Base-by-base conservation (phyloP, 1,139 yeast species). In the Geotrichum citri-aurantii region DNA sequence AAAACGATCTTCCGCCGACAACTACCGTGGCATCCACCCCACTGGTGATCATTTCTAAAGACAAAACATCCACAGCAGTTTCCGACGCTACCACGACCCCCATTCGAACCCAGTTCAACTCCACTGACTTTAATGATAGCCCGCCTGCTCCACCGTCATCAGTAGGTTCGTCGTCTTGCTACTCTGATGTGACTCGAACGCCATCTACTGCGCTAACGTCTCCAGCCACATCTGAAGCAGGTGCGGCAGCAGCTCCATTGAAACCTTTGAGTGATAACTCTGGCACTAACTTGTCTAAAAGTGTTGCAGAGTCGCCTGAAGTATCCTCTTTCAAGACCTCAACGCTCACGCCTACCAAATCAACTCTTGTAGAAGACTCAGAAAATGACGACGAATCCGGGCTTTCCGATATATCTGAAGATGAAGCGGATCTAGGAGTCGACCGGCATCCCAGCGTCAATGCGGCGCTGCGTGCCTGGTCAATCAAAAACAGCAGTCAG, bases 361-460 rank as follows among this genome's bases (percentile, higher is more conserved):
- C 58, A 2, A 52, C 54, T 2, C 48, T 55, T 14, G 52, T 52
- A 3, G 72, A 68, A 56, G 70, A 67, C 50, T 62, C 59, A 27
- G 48, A 46, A 17, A 12, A 46, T 21, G 69, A 65, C 40, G 66
- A 65, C 5, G 69, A 66, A 7, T 68, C 64, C 5, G 66, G 60
- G 19, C 14, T 42, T 17, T 56, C 47, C 21, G 56, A 58, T 6
- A 17, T 29, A 1, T 47, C 50, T 31, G 54, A 52, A 2, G 49
- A 40, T 10, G 57, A 48, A 12, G 33, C 14, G 8, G 23, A 19
- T n/a, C 19, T 37, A 10, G 19, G 7, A 8, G 19, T 14, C n/a
- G 19, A 31, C 2, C 29, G 27, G 17, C 42, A 54, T 27, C 59
- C 54, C 3, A 55, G 52, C n/a, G 47, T 59, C 21, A 50, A 50